Evolutionary conservation across 192 early-diverging fungal genomes (phyloP), one percentile per base, ranked within the genome.

Genomic region (Jimgerdemannia lactiflua): DNA sequence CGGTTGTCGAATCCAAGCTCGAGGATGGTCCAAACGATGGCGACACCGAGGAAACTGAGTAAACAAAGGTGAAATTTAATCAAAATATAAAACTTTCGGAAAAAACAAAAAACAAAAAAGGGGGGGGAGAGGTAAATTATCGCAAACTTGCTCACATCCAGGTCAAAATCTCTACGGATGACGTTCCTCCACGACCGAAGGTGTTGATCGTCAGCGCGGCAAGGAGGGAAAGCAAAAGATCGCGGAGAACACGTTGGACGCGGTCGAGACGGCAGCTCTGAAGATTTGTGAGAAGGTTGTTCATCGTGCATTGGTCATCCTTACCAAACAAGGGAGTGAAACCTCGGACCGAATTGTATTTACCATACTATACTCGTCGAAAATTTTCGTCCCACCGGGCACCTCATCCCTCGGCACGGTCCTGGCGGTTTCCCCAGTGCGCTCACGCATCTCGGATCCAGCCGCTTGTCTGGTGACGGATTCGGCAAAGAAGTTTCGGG

Each of bases 141-240:
- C 29, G 1, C 29, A 59, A 10, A 6, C 49, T 10, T 14, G 14
- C 49, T 59, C n/a, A 75, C 7, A 75, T 43, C 74, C 74, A 75
- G 10, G 68, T 43, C 20, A 75, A 4, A 20, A 75, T 49, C 63
- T 71, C 68, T 18, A 71, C 74, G 0, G 74, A 17, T 4, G 64
- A 3, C 3, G 4, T 49, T 41, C 68, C 18, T 17, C 74, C 74
- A 43, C 74, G 70, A 20, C 69, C 68, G 3, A 75, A 40, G 43
- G 69, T 20, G 40, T 75, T 75, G 14, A 75, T 40, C 2, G 64
- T 41, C 19, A 75, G 17, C 4, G 74, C 74, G 3, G 69, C n/a
- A 59, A 75, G 66, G 19, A 75, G 41, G 4, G 68, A 67, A 17
- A 75, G 70, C 4, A 75, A 40, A 17, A 75, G 44, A 59, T 75